These are phyloP conservation scores for Otatea glauca DNA, from an alignment of 176 grass and related monocot genomes.

Conservation along the genomic window DNA sequence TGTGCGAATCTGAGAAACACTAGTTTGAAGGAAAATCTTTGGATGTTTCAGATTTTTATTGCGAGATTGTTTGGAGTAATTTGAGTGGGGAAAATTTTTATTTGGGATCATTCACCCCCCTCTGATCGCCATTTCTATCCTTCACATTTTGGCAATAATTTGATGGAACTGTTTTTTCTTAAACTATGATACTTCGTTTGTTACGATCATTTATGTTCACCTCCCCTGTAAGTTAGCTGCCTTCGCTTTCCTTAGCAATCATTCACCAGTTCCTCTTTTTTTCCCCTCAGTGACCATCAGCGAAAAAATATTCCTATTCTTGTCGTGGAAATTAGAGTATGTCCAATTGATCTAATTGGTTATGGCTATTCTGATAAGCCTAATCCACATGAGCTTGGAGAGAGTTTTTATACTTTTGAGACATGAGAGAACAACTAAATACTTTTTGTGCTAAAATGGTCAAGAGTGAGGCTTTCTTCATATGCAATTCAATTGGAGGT, in stretches of 20 bases:
- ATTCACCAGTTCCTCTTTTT: background rate
- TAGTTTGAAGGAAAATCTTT: too few relatives aligned
- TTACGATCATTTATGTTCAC: background rate
- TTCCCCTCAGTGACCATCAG: constrained; percentile 77
- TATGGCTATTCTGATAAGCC: constrained; percentile 97
- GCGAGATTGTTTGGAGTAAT: too few relatives aligned
- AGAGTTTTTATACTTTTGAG: constrained; percentile 90
- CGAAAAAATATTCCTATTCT: constrained; percentile 80
- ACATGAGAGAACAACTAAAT: constrained; percentile 93
- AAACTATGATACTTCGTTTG: background rate
- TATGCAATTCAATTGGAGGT: constrained; percentile 99
- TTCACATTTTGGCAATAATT: background rate
- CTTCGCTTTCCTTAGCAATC: too few relatives aligned
- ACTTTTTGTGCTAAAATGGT: constrained; percentile 80
- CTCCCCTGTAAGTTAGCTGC: too few relatives aligned
- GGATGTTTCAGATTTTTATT: too few relatives aligned
- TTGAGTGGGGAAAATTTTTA: too few relatives aligned
- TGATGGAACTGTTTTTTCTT: background rate
- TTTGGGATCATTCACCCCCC: too few relatives aligned
- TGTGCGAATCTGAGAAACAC: too few relatives aligned
- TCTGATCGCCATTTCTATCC: too few relatives aligned
- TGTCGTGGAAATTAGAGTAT: constrained; percentile 65
- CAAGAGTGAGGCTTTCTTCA: constrained; percentile 83
- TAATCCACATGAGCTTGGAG: constrained; percentile 62
- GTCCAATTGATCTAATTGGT: constrained; percentile 89